Evolutionary conservation across 1,284 basidiomycete species (phyloP), one percentile per base, ranked within the genome.

Genomic region (Singerocomus rubriflavus): DNA sequence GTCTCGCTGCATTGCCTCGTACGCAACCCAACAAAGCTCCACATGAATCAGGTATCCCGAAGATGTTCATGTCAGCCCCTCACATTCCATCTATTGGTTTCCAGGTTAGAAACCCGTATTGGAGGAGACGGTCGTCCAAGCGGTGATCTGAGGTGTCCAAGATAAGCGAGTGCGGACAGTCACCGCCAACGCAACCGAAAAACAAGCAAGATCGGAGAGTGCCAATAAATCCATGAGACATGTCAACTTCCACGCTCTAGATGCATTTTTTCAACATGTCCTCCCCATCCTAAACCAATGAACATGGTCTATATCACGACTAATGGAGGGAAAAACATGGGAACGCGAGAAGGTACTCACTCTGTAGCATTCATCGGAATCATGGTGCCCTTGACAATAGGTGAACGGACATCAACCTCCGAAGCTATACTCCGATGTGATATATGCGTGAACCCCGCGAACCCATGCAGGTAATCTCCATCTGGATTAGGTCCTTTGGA

Each of bases 81-180:
- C 35, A 45, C 17, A 36, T 54, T 37, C 37, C 27, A 46, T 42
- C 41, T 36, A 14, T 47, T 26, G 26, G 26, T 35, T 50, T 44
- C 37, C 38, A 34, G 10, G 39, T 52, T 33, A 46, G 45, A 46
- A 46, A 39, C 32, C n/a, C 16, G 46, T 30, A 44, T 44, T 29
- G 36, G 50, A 44, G 64, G 66, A 30, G 67, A 60, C 4, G 67
- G 66, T 32, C 64, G 57, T 30, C 54, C 67, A 47, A 67, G 66
- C n/a, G 31, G 42, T 48, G 44, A 55, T 55, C 67, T 63, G 47
- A 30, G 55, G 49, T 30, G 31, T 39, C 47, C 48, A 50, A 50
- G 53, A 50, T 10, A 41, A 36, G 46, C 64, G 54, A 62, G 66
- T 52, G 47, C 63, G 41, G 39, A 50, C 44, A 27, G 50, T 52